phyloP scores from a whole-genome alignment of 1,284 basidiomycete genomes.

The Papiliotrema laurentii region DNA sequence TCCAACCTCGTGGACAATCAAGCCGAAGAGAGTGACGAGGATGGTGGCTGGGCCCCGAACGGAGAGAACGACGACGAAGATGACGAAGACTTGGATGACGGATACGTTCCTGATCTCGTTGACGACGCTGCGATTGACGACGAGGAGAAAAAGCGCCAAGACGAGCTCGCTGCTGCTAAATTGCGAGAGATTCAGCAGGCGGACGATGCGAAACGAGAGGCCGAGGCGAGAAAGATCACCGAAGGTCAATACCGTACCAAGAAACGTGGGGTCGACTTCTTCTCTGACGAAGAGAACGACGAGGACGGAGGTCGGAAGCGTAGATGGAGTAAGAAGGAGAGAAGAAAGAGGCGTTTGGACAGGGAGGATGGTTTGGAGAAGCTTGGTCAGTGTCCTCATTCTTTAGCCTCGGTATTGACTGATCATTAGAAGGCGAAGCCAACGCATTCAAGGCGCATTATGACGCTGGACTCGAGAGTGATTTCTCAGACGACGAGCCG shows the following conservation, averaged over 20 bases:
- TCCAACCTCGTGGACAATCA: conserved; percentile 31
- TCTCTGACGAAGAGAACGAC: conserved; percentile 33
- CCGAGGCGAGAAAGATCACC: conserved; percentile 33
- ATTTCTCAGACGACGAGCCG: conserved; percentile 31
- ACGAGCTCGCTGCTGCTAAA: conserved; percentile 30
- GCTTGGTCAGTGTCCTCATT: conserved; percentile 17
- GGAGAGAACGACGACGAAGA: conserved; percentile 22
- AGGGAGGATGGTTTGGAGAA: conserved; percentile 30
- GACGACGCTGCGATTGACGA: conserved; percentile 31
- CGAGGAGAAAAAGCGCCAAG: conserved; percentile 21
- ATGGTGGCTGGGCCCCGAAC: conserved; percentile 27
- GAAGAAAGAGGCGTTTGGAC: conserved; percentile 21
- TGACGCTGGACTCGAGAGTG: conserved; percentile 26
- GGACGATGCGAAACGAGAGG: conserved; percentile 36
- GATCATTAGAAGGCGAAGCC: conserved; percentile 20
- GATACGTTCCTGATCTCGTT: conserved; percentile 31
- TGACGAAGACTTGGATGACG: conserved; percentile 28
- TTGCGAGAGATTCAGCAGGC: conserved; percentile 27
- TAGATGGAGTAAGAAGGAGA: conserved; percentile 22
- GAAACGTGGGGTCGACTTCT: conserved; percentile 30
- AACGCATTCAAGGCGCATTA: conserved; percentile 29
- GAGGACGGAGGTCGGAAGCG: conserved; percentile 11
- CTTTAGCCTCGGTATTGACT: background rate
- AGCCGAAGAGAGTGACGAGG: conserved; percentile 44
- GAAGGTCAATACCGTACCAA: conserved; percentile 32